Evolutionary conservation across 768 basidiomycete genomes (phyloP), one percentile per base, ranked within the genome.

Genomic region (Hydnum rufescens): DNA sequence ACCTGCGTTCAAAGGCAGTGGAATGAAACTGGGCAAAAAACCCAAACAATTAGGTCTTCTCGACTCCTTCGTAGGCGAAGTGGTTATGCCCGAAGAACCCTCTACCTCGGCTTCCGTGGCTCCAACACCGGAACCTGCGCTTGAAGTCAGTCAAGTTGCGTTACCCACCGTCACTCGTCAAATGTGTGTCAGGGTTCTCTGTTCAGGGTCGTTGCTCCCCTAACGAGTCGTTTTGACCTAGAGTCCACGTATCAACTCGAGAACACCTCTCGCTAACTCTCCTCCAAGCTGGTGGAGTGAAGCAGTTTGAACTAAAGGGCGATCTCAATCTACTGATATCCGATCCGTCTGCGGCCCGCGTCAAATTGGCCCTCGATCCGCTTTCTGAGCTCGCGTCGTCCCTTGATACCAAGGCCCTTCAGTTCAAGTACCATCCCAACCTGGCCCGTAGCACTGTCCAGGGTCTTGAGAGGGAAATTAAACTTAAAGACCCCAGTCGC

Each of bases 1-100:
- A 2, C 83, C 88, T 8, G 75, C 84, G 3, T 97, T 97, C 78
- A 95, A 93, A 69, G 77, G 82, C 42, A 74, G 78, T 5, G 93
- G 93, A 25, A 96, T 99, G 93, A 96, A 97, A 60, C 74, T 99
- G 13, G 92, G 93, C 31, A 96, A 93, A 68, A 92, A 86, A 67
- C 80, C 79, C 28, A 84, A 81, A 60, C 85, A 93, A 62, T 79
- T 83, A 3, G 92, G 93, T 57, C 64, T 95, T 22, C 64, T 92
- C 36, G 86, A 90, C 61, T 84, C 86, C 1, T 71, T 97, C 5
- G 92, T 90, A 5, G 81, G 80, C 1, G 84, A 85, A 51, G 74
- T 73, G 32, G 67, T 77, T 47, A 69, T 73, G 4, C 69, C 79
- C 0, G 74, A 75, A 48, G 69, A 77, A 34, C 65, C 13, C 13